Evolutionary conservation across 2,329 filamentous ascomycete genomes (phyloP).

Genomic region (Shiraia sp.): DNA sequence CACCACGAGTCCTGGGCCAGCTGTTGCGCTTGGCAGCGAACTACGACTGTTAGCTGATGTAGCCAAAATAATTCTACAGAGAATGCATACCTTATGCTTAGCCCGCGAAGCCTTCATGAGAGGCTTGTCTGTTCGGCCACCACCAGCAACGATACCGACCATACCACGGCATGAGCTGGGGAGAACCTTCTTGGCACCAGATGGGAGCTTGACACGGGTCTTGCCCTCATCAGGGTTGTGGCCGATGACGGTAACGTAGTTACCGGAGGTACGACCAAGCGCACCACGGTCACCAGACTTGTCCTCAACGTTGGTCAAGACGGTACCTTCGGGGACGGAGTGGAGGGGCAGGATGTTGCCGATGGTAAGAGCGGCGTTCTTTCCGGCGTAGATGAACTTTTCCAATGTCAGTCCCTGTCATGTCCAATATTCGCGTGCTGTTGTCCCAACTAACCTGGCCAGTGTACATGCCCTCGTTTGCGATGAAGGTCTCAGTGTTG

Average conservation of each 20-base stretch:
- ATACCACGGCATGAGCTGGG: constrained; percentile 91
- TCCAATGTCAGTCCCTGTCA: constrained; percentile 21
- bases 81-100: constrained; percentile 76
- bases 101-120: constrained; percentile 98
- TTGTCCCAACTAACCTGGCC: constrained; percentile 65
- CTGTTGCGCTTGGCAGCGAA: constrained; percentile 99
- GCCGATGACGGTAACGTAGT: constrained; percentile 81
- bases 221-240: constrained; percentile 75
- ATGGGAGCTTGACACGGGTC: constrained; percentile 99
- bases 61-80: not conserved
- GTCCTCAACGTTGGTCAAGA: constrained; percentile 99
- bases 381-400: constrained; percentile 96
- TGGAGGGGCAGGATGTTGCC: constrained; percentile 96
- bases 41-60: constrained; percentile 41
- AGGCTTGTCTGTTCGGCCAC: constrained; percentile 99
- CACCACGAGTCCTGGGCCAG: constrained; percentile 99
- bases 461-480: constrained; percentile 99
- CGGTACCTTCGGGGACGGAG: constrained; percentile 97
- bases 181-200: constrained; percentile 98
- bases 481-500: constrained; percentile 98
- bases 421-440: not conserved
- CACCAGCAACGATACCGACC: constrained; percentile 99
- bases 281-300: constrained; percentile 96
- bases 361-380: constrained; percentile 95
- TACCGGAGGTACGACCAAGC: constrained; percentile 95